Evolutionary conservation across 1,284 basidiomycete genomes (phyloP).

Genomic region (Trichosporon ovoides): DNA sequence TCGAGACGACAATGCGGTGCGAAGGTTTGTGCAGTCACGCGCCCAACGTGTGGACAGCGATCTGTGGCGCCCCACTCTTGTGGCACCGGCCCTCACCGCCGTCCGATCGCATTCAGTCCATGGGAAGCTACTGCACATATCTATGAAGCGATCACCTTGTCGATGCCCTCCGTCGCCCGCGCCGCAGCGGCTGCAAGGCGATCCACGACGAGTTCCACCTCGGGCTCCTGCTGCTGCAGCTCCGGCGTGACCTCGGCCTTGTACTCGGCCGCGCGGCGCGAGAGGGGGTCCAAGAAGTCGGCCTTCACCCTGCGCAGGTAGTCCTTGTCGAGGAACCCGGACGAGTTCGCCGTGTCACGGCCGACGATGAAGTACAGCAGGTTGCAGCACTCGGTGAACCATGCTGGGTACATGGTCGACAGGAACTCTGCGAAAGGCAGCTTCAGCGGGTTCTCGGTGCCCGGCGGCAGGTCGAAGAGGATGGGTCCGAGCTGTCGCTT

Average conservation of each 20-base stretch:
- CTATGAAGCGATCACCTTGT: slow-evolving; percentile 2
- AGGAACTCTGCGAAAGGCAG: slow-evolving; percentile 18
- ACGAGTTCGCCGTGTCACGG: slow-evolving; percentile 13
- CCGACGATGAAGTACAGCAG: slow-evolving; percentile 17
- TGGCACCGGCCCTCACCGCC: neutral
- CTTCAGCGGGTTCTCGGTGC: slow-evolving; percentile 14
- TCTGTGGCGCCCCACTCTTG: slow-evolving; percentile 5
- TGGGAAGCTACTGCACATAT: neutral
- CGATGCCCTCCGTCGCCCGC: slow-evolving; percentile 10
- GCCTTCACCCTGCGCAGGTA: slow-evolving; percentile 36
- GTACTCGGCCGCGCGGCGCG: slow-evolving; percentile 71
- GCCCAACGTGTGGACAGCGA: neutral
- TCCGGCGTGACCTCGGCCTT: neutral
- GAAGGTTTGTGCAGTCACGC: slow-evolving; percentile 2
- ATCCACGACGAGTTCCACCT: slow-evolving; percentile 13
- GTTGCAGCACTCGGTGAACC: slow-evolving; percentile 31
- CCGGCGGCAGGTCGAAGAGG: slow-evolving; percentile 21
- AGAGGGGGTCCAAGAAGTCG: slow-evolving; percentile 54
- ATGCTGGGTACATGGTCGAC: slow-evolving; percentile 24
- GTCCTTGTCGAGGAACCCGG: slow-evolving; percentile 28
- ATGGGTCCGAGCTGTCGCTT: slow-evolving; percentile 19
- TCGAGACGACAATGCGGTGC: neutral
- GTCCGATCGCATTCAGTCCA: neutral
- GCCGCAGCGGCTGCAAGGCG: slow-evolving; percentile 12
- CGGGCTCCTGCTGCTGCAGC: slow-evolving; percentile 4